Conservation (phyloP, 2,329 filamentous ascomycete species). For the Cladobotryum mycophilum region DNA sequence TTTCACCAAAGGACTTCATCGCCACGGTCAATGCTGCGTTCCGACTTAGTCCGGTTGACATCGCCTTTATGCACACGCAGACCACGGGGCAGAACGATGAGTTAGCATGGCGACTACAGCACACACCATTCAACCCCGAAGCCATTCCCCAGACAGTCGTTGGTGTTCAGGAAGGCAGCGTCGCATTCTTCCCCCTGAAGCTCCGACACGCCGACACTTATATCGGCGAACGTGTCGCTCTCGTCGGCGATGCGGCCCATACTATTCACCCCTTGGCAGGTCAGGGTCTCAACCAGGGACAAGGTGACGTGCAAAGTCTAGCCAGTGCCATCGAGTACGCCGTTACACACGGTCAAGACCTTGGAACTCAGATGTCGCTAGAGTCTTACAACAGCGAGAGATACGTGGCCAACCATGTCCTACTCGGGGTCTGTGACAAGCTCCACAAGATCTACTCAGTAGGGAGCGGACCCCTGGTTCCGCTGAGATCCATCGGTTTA, state of each 20-base stretch:
- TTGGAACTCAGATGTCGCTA: constrained; percentile 71
- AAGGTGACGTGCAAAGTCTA: constrained; percentile 80
- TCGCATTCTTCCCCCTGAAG: constrained; percentile 86
- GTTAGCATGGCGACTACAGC: constrained; percentile 72
- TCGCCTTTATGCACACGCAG: constrained; percentile 73
- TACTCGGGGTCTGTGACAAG: constrained; percentile 80
- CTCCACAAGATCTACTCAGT: constrained; percentile 89
- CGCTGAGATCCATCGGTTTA: constrained; percentile 70
- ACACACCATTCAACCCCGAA: constrained; percentile 52
- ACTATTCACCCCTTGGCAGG: constrained; percentile 92
- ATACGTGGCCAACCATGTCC: constrained; percentile 73
- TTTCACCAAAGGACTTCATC: constrained; percentile 66
- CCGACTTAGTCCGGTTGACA: constrained; percentile 69
- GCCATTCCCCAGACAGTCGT: constrained; percentile 60
- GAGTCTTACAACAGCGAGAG: constrained; percentile 76
- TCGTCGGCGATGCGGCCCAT: constrained; percentile 92
- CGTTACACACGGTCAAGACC: constrained; percentile 77
- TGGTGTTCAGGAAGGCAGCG: constrained; percentile 67
- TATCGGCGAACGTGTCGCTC: constrained; percentile 78
- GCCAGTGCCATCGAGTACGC: constrained; percentile 68
- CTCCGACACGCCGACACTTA: constrained; percentile 94
- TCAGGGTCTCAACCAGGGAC: constrained; percentile 89
- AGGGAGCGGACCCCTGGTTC: constrained; percentile 70
- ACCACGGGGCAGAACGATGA: constrained; percentile 60
- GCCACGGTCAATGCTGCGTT: constrained; percentile 93